Percentiles rank a stretch among this genome's conserved stretches.
These are phyloP conservation scores for Metarhizium guizhouense DNA, from an alignment of 2,329 filamentous ascomycete genomes.

Conservation along the genomic window DNA sequence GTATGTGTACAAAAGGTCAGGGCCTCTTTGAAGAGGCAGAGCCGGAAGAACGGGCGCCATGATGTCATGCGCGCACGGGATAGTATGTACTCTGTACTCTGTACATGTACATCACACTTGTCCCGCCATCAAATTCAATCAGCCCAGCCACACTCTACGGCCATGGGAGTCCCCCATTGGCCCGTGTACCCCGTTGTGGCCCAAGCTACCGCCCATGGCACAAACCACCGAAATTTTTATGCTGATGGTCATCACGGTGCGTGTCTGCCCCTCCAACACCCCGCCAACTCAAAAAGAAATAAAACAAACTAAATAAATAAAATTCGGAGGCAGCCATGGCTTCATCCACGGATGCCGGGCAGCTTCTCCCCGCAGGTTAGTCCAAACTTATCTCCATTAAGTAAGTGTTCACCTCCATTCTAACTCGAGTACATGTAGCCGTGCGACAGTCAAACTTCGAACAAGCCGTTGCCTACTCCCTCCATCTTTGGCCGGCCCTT, in stretches of 20 bases:
- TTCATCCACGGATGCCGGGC: constrained; percentile 17
- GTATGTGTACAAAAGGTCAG: too few relatives aligned
- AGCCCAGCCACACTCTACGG: too few relatives aligned
- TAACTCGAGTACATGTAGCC: constrained; percentile 25
- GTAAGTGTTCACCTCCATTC: not conserved
- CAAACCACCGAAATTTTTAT: constrained; percentile 14
- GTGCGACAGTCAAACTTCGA: constrained; percentile 63
- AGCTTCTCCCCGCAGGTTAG: constrained; percentile 23
- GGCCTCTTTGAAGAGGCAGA: too few relatives aligned
- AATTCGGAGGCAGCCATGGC: constrained; percentile 17
- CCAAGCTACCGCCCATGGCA: not conserved
- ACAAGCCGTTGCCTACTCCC: constrained; percentile 72
- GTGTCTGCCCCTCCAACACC: constrained; percentile 21
- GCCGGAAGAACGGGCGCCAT: not conserved
- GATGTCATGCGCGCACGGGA: not conserved
- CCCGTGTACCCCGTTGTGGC: too few relatives aligned
- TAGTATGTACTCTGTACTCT: too few relatives aligned
- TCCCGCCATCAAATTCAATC: too few relatives aligned
- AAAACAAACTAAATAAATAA: constrained; percentile 1
- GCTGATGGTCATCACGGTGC: constrained; percentile 8
- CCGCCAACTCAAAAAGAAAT: constrained; percentile 11
- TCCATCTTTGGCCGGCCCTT: constrained; percentile 83
- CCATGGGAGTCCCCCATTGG: too few relatives aligned
- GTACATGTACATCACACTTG: too few relatives aligned
- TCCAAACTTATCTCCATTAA: not conserved